Conservation (phyloP, 371 early-diverging fungal species). For the Mucor ambiguus region DNA sequence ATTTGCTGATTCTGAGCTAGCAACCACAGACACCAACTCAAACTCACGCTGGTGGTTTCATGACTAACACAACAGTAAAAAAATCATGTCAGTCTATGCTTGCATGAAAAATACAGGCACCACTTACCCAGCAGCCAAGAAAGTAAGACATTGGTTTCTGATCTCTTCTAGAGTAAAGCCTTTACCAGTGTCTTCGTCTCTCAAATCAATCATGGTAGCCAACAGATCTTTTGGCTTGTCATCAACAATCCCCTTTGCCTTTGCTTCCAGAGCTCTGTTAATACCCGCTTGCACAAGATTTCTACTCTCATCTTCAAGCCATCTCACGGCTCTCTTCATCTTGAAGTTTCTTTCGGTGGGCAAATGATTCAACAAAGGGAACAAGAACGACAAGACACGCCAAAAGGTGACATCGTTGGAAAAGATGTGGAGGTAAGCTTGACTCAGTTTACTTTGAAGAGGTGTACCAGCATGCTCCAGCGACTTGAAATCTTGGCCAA, state of each 20-base stretch:
- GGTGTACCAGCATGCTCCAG: constrained; percentile 18
- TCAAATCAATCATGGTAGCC: constrained; percentile 33
- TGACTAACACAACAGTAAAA: constrained; percentile 26
- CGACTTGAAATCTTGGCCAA: constrained; percentile 51
- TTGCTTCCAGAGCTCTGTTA: constrained; percentile 21
- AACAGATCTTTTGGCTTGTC: constrained; percentile 35
- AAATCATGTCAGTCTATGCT: neutral
- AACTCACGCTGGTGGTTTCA: constrained; percentile 57
- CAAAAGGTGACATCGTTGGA: constrained; percentile 24
- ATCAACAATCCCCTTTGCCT: constrained; percentile 6
- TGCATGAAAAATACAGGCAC: neutral
- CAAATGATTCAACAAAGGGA: constrained; percentile 39
- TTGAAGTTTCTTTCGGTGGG: constrained; percentile 40
- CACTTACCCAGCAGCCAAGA: constrained; percentile 48
- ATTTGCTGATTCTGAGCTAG: constrained; percentile 46
- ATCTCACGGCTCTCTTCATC: constrained; percentile 23
- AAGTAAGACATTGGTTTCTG: constrained; percentile 38
- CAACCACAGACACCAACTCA: constrained; percentile 61
- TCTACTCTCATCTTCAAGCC: constrained; percentile 45
- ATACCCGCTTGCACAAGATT: constrained; percentile 47
- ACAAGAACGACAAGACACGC: constrained; percentile 37
- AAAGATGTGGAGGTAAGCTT: constrained; percentile 52
- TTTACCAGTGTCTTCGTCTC: constrained; percentile 41
- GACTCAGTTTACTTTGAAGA: constrained; percentile 41
- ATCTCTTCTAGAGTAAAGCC: constrained; percentile 34